A percentile compares a stretch with the other conserved stretches of the same genome.
Evolutionary conservation across 2,329 filamentous ascomycete species (phyloP).

Genomic region (Verticillium zaregamsianum): DNA sequence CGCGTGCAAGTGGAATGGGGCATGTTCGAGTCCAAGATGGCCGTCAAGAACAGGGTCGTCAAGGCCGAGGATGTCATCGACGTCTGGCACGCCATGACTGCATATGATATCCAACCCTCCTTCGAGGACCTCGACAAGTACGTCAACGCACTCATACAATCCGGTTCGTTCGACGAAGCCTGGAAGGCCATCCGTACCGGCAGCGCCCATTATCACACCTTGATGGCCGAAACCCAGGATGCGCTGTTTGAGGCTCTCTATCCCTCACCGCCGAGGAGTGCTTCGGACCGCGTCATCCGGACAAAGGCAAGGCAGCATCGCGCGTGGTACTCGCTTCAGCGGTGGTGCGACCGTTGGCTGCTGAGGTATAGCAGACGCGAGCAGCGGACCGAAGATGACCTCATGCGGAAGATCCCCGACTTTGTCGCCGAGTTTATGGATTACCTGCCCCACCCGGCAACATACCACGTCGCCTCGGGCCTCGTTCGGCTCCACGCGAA

Average conservation of each 20-base stretch:
- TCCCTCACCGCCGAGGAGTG: slow-evolving; percentile 6
- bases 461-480: slow-evolving; percentile 8
- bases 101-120: slow-evolving; percentile 51
- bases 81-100: slow-evolving; percentile 58
- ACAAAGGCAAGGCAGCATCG: slow-evolving; percentile 10
- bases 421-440: slow-evolving; percentile 11
- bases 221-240: slow-evolving; percentile 5
- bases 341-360: slow-evolving; percentile 10
- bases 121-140: slow-evolving; percentile 50
- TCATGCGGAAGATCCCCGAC: slow-evolving; percentile 2
- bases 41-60: slow-evolving; percentile 25
- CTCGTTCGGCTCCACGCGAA: slow-evolving; percentile 7
- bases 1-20: slow-evolving; percentile 29
- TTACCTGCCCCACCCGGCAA: slow-evolving; percentile 7
- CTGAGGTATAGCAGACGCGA: slow-evolving; percentile 1
- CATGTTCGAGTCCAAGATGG: slow-evolving; percentile 18
- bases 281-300: slow-evolving; percentile 2
- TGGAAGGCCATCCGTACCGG: slow-evolving; percentile 4
- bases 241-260: slow-evolving; percentile 8
- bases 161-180: slow-evolving; percentile 4
- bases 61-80: slow-evolving; percentile 37
- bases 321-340: slow-evolving; percentile 7
- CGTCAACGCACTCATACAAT: slow-evolving; percentile 32
- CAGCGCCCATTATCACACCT: slow-evolving; percentile 1
- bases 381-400: background rate